phyloP scores from a whole-genome alignment of 2,329 filamentous ascomycete species.

The Fusarium mexicanum region DNA sequence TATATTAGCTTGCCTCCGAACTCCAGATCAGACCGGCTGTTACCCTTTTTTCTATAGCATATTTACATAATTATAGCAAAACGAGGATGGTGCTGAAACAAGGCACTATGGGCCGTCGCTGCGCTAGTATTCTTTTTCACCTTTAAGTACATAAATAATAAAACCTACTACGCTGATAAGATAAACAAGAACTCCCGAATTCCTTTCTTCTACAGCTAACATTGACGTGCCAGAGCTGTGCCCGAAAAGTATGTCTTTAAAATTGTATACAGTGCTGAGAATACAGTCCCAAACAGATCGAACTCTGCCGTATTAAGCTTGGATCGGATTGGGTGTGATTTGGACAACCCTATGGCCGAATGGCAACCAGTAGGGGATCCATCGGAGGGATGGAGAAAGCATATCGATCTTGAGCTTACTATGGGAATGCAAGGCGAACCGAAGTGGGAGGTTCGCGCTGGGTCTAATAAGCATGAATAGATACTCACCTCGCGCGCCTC shows the following conservation, averaged over 20 bases:
- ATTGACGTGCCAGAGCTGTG: rapidly evolving
- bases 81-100: no score
- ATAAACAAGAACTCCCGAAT: rapidly evolving
- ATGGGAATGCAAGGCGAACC: background rate
- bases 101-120: no score
- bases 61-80: no score
- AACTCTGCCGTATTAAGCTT: background rate
- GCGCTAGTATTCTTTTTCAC: no score
- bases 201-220: background rate
- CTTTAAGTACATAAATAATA: no score
- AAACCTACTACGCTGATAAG: background rate
- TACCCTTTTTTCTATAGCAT: no score
- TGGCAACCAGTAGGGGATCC: background rate
- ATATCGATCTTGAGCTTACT: background rate
- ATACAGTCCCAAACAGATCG: background rate
- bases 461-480: background rate
- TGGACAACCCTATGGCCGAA: background rate
- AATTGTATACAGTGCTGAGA: background rate
- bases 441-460: background rate
- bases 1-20: no score
- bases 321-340: background rate
- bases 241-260: rapidly evolving
- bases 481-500: no score
- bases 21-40: no score
- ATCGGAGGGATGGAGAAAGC: background rate